phyloP scores from a whole-genome alignment of 345 rosid genomes.

The Angophora floribunda region DNA sequence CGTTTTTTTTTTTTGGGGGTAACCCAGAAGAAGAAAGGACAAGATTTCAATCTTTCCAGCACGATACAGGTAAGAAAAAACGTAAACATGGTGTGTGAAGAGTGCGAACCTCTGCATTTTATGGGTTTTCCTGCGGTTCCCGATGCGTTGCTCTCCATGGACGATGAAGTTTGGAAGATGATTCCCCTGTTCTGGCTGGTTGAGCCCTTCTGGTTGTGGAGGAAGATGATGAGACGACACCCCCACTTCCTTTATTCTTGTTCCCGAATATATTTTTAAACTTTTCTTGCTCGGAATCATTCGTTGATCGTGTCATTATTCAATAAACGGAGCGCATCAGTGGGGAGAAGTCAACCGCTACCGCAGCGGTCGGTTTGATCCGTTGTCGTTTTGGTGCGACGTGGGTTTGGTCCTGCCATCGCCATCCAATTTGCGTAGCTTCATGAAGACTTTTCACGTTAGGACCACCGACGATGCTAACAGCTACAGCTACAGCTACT shows the following conservation, averaged over 20 bases:
- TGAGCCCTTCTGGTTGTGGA: not conserved
- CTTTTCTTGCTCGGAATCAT: not conserved
- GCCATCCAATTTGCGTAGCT: not conserved
- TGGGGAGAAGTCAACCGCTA: not conserved
- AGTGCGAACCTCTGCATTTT: conserved; percentile 40
- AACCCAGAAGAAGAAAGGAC: not conserved
- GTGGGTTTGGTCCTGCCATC: not conserved
- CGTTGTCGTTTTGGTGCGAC: not conserved
- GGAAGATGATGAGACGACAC: not conserved
- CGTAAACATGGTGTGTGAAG: not conserved
- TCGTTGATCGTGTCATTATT: not conserved
- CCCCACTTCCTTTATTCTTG: not conserved
- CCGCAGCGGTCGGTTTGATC: not conserved
- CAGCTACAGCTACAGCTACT: not conserved
- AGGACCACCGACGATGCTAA: not conserved
- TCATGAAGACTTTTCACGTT: not conserved
- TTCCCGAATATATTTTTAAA: no score
- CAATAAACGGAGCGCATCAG: not conserved
- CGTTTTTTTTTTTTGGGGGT: not conserved
- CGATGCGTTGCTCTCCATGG: conserved; percentile 3
- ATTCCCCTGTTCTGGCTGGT: not conserved
- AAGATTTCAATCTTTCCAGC: not conserved
- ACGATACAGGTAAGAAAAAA: not conserved
- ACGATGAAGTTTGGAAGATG: not conserved
- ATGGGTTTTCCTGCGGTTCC: conserved; percentile 27